These are phyloP conservation scores for Ophiostoma sp. DNA, from an alignment of 2,329 filamentous ascomycete species.

Conservation along the genomic window DNA sequence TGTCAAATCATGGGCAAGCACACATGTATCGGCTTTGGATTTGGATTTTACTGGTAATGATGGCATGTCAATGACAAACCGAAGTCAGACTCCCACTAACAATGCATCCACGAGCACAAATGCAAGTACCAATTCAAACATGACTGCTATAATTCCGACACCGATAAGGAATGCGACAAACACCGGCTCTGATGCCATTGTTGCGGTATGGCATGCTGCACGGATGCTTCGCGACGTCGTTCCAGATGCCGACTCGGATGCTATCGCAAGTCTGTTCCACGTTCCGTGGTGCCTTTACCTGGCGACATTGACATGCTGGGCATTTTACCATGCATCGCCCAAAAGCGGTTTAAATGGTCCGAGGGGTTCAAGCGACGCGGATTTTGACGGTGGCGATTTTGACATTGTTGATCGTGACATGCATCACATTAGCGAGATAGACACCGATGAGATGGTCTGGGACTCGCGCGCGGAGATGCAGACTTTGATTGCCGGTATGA, in stretches of 20 bases:
- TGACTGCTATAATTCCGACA: not conserved
- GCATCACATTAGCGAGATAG: not conserved
- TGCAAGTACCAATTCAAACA: not conserved
- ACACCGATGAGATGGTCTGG: conserved; percentile 26
- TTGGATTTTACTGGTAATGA: not conserved
- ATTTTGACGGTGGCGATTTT: not conserved
- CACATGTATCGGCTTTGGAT: not conserved
- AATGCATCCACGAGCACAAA: not conserved
- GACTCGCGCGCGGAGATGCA: conserved; percentile 24
- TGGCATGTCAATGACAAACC: not conserved
- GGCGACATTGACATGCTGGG: conserved; percentile 26
- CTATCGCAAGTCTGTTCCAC: conserved; percentile 26
- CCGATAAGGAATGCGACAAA: not conserved
- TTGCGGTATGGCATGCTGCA: conserved; percentile 24
- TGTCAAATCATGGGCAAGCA: conserved; percentile 24
- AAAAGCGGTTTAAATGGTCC: not conserved
- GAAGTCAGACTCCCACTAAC: not conserved
- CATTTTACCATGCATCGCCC: conserved; percentile 23
- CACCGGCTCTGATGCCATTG: not conserved
- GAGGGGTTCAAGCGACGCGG: not conserved
- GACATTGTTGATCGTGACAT: not conserved
- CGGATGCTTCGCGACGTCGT: conserved; percentile 23
- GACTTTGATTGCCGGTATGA: conserved; percentile 18
- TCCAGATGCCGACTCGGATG: conserved; percentile 20
- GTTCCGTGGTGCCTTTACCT: conserved; percentile 27